phyloP scores from a whole-genome alignment of 1,284 basidiomycete genomes.

The Taiwanofungus camphoratus region DNA sequence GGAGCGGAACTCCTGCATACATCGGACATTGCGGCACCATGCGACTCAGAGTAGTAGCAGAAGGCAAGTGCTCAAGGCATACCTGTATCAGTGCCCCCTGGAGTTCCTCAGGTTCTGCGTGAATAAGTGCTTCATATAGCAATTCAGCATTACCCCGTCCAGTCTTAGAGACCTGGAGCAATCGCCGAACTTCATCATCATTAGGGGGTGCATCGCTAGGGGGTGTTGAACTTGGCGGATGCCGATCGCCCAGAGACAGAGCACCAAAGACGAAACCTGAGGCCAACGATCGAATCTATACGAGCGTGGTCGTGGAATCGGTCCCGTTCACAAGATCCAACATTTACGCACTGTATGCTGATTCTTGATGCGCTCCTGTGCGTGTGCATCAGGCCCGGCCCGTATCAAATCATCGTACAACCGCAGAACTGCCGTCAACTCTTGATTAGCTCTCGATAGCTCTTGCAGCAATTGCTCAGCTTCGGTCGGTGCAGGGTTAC shows the following conservation, averaged over 20 bases:
- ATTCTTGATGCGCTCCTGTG: slow-evolving; percentile 28
- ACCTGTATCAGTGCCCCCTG: slow-evolving; percentile 52
- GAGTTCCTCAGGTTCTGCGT: slow-evolving; percentile 60
- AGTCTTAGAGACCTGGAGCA: slow-evolving; percentile 72
- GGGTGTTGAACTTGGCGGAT: slow-evolving; percentile 1
- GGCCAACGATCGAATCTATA: slow-evolving; percentile 4
- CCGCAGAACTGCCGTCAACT: slow-evolving; percentile 39
- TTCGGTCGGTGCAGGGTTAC: slow-evolving; percentile 35
- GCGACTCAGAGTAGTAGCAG: too few relatives aligned
- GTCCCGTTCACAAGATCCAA: not conserved
- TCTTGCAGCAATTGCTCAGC: slow-evolving; percentile 55
- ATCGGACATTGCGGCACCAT: too few relatives aligned
- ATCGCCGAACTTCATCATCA: slow-evolving; percentile 68
- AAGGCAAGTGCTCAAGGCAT: too few relatives aligned
- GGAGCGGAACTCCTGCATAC: slow-evolving; percentile 57
- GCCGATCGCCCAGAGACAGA: not conserved
- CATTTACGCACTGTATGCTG: slow-evolving; percentile 19
- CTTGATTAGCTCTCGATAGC: slow-evolving; percentile 56
- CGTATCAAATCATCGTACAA: slow-evolving; percentile 60
- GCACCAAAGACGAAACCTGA: not conserved
- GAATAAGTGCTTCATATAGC: slow-evolving; percentile 57
- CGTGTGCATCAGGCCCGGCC: slow-evolving; percentile 23
- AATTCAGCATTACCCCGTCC: slow-evolving; percentile 66
- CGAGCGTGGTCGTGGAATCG: too few relatives aligned
- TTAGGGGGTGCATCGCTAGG: slow-evolving; percentile 30